phyloP scores from a whole-genome alignment of 495 filamentous ascomycete genomes.

The Friedmanniomyces endolithicus region DNA sequence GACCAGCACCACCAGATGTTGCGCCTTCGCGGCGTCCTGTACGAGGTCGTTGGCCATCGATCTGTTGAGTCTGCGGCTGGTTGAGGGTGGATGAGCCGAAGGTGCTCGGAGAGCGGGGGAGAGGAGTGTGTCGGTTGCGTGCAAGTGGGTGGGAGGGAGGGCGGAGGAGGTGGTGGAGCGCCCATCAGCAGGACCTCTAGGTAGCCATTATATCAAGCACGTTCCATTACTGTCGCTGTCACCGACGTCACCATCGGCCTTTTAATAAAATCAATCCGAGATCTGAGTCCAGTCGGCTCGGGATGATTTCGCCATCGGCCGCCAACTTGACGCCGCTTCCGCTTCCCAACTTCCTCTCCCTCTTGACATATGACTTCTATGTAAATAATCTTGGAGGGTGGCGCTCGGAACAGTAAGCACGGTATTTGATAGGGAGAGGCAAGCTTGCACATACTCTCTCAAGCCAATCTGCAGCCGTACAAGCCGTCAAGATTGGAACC shows the following conservation, averaged over 20 bases:
- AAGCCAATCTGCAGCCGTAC: no score
- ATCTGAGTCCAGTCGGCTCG: not conserved
- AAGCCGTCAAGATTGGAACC: no score
- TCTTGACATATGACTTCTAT: no score
- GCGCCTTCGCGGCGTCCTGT: constrained; percentile 29
- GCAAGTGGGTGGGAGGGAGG: not conserved
- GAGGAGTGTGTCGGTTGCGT: not conserved
- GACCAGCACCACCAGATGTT: constrained; percentile 87
- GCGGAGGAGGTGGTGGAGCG: not conserved
- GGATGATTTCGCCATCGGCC: not conserved
- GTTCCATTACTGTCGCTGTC: no score
- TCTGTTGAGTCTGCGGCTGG: no score
- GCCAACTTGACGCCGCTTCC: no score
- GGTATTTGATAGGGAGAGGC: no score
- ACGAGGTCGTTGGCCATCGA: not conserved
- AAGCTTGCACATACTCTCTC: no score
- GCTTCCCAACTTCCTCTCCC: no score
- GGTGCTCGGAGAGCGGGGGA: not conserved
- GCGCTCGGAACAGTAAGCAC: no score
- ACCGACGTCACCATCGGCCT: not conserved
- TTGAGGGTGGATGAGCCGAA: not conserved
- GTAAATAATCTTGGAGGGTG: no score
- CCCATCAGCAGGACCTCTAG: no score
- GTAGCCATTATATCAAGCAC: not conserved
- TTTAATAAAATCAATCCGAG: not conserved